These are phyloP conservation scores for Blastocystis sp. DNA, from an alignment of 352 stramenopile genomes.

Conservation along the genomic window DNA sequence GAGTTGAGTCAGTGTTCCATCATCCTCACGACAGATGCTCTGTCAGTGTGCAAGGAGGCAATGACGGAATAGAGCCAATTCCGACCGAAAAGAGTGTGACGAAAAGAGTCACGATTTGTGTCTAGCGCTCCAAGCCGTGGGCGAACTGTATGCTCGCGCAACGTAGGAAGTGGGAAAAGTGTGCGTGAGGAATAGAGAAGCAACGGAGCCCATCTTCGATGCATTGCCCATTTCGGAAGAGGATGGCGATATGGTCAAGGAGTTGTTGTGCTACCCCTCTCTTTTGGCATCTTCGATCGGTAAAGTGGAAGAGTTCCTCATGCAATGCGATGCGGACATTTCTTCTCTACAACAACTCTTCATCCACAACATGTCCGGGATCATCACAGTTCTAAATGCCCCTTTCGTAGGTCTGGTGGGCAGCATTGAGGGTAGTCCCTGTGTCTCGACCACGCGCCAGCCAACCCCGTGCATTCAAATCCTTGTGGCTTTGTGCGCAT, in stretches of 20 bases:
- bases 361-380: neutral
- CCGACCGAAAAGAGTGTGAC: neutral
- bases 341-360: neutral
- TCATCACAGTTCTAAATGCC: constrained; percentile 3
- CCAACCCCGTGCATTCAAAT: constrained; percentile 2
- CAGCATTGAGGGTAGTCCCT: neutral
- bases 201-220: neutral
- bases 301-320: neutral
- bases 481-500: constrained; percentile 11
- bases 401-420: neutral
- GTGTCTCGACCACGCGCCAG: neutral
- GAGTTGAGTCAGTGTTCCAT: neutral
- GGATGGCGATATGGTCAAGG: neutral
- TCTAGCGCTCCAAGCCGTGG: neutral
- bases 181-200: neutral
- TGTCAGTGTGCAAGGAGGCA: neutral
- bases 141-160: neutral
- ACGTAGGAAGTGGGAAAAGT: neutral
- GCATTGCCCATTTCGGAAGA: neutral
- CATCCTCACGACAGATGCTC: neutral
- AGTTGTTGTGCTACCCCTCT: constrained; percentile 15
- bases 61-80: neutral
- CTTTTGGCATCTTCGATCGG: neutral
- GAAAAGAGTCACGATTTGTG: neutral
- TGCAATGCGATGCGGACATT: neutral